A percentile compares a stretch with the other conserved stretches of the same genome.
Evolutionary conservation across 805 yeast species (phyloP).

Genomic region (Brettanomyces sp.): DNA sequence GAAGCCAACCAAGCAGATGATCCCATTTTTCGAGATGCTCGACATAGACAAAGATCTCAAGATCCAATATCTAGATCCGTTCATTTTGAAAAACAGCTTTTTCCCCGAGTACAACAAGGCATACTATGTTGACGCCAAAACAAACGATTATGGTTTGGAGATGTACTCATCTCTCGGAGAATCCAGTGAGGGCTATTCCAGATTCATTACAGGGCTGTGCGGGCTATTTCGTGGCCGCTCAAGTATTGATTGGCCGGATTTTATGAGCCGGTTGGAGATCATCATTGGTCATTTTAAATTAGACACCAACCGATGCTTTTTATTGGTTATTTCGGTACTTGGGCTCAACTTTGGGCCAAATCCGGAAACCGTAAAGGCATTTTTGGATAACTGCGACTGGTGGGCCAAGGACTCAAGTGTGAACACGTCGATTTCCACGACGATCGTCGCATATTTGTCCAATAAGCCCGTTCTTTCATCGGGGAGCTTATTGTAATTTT

Average conservation of each 20-base stretch:
- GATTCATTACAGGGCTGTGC: constrained; percentile 42
- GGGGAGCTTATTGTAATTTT: constrained; percentile 21
- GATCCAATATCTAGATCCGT: constrained; percentile 19
- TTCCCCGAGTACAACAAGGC: constrained; percentile 21
- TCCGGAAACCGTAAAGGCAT: constrained; percentile 35
- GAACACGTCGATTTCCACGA: constrained; percentile 3
- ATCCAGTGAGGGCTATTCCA: constrained; percentile 70
- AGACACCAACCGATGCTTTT: constrained; percentile 64
- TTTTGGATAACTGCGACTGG: constrained; percentile 51
- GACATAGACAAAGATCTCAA: constrained; percentile 19
- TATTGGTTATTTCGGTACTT: constrained; percentile 48
- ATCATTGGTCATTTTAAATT: constrained; percentile 67
- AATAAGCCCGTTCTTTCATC: not conserved
- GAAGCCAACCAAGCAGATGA: constrained; percentile 12
- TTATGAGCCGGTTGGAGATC: constrained; percentile 39
- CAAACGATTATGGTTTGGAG: constrained; percentile 20
- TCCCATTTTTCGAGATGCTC: constrained; percentile 16
- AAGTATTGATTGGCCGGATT: constrained; percentile 19
- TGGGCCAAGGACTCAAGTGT: constrained; percentile 31
- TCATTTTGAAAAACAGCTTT: constrained; percentile 17
- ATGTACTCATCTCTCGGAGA: constrained; percentile 59
- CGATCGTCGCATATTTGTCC: not conserved
- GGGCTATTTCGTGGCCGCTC: constrained; percentile 22
- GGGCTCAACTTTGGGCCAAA: constrained; percentile 34
- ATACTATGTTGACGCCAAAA: constrained; percentile 22